These are phyloP conservation scores for Pugionium dolabratum DNA, from an alignment of 345 rosid genomes.

Conservation along the genomic window DNA sequence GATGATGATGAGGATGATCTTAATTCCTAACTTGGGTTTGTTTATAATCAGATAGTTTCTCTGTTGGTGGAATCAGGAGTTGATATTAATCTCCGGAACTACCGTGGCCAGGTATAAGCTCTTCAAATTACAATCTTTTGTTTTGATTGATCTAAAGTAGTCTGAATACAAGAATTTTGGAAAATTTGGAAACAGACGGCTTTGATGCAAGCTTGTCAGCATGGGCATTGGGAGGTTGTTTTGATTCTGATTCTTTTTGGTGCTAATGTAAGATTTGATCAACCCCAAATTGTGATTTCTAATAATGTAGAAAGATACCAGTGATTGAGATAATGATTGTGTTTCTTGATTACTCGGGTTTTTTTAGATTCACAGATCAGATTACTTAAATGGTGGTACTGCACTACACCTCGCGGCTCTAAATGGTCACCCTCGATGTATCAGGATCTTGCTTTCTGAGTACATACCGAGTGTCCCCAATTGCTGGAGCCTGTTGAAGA, in stretches of 20 bases:
- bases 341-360: neutral
- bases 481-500: constrained; percentile 53
- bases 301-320: too few species aligned
- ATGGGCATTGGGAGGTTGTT: constrained; percentile 99
- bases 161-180: neutral
- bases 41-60: constrained; percentile 62
- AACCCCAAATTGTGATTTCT: neutral
- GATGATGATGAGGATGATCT: neutral
- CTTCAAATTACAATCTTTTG: too few species aligned
- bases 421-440: constrained; percentile 85
- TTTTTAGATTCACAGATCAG: constrained; percentile 79
- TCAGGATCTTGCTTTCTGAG: constrained; percentile 88
- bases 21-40: constrained; percentile 7
- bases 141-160: too few species aligned
- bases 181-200: constrained; percentile 66
- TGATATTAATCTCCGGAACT: constrained; percentile 93
- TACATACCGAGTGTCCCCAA: constrained; percentile 71
- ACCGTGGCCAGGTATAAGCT: constrained; percentile 84
- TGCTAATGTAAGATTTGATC: constrained; percentile 67
- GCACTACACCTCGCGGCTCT: constrained; percentile 94
- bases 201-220: constrained; percentile 99
- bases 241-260: constrained; percentile 78
- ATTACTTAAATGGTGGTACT: constrained; percentile 92
- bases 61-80: constrained; percentile 95
- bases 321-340: constrained; percentile 17